Evolutionary conservation across 225 moss, liverwort and hornwort species (phyloP).

Genomic region (Climacium dendroides): DNA sequence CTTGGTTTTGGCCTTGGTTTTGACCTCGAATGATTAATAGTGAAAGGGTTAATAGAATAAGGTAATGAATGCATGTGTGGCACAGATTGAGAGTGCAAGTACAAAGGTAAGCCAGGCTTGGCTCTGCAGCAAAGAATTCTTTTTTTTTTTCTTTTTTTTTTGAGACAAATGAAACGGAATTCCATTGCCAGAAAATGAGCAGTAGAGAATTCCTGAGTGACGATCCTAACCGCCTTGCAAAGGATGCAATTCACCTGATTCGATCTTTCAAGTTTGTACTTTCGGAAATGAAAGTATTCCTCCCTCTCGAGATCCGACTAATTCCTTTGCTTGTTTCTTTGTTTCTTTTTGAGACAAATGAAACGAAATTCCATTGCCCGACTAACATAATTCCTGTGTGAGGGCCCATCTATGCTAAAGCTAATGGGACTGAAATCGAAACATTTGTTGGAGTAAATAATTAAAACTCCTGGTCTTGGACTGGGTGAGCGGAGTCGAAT

Average conservation of each 20-base stretch:
- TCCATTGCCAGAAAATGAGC: too few relatives aligned
- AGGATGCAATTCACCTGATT: background rate
- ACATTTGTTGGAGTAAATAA: background rate
- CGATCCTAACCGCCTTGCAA: background rate
- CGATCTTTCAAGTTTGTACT: background rate
- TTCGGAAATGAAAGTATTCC: too few relatives aligned
- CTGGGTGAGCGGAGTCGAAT: background rate
- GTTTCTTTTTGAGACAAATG: too few relatives aligned
- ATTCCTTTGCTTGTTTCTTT: too few relatives aligned
- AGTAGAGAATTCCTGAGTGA: too few relatives aligned
- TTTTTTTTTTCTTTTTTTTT: too few relatives aligned
- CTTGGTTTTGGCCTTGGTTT: background rate
- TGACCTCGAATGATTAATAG: background rate
- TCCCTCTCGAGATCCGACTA: background rate
- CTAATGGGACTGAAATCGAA: background rate
- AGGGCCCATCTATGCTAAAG: too few relatives aligned
- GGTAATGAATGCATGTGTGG: background rate
- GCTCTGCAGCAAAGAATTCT: background rate
- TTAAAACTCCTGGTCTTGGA: background rate
- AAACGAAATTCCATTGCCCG: too few relatives aligned
- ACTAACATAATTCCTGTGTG: background rate
- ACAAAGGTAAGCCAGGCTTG: too few relatives aligned
- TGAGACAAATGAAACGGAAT: too few relatives aligned
- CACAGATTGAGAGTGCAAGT: background rate
- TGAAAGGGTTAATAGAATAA: background rate